Percentiles rank a stretch among this genome's conserved stretches.
Conservation (phyloP, 106 monocot species). For the Phalaenopsis aphrodite region DNA sequence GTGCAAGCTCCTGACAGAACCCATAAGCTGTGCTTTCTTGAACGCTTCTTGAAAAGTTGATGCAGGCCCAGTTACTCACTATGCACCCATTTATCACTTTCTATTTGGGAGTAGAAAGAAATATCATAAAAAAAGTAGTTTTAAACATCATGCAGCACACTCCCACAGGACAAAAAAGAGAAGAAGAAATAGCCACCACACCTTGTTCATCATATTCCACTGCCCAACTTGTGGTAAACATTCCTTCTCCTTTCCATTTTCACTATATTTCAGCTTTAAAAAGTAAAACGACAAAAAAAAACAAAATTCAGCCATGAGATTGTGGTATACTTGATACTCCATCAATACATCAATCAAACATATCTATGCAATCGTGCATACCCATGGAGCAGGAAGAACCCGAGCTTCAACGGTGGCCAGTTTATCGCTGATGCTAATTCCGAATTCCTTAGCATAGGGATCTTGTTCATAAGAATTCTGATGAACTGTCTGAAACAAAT, state of each 20-base stretch:
- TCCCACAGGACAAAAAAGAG: background rate
- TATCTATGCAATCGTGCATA: slow-evolving; percentile 14
- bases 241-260: slow-evolving; percentile 83
- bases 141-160: slow-evolving; percentile 1
- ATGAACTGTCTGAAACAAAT: slow-evolving; percentile 51
- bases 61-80: slow-evolving; percentile 83
- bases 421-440: slow-evolving; percentile 64
- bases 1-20: slow-evolving; percentile 83
- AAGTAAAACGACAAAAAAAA: background rate
- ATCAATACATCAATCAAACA: background rate
- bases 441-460: slow-evolving; percentile 85
- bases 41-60: slow-evolving; percentile 79
- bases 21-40: slow-evolving; percentile 65
- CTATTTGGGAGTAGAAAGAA: slow-evolving; percentile 24
- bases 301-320: background rate
- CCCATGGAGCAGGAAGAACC: slow-evolving; percentile 96
- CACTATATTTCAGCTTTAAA: slow-evolving; percentile 74
- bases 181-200: slow-evolving; percentile 8
- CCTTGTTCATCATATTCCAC: slow-evolving; percentile 99
- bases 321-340: background rate
- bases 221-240: slow-evolving; percentile 89
- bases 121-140: background rate
- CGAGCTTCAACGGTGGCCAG: slow-evolving; percentile 77
- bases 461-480: slow-evolving; percentile 78
- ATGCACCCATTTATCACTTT: slow-evolving; percentile 86